Evolutionary conservation across 1,284 basidiomycete species (phyloP), one percentile per base, ranked within the genome.

Genomic region (Sphaerobolus stellatus): DNA sequence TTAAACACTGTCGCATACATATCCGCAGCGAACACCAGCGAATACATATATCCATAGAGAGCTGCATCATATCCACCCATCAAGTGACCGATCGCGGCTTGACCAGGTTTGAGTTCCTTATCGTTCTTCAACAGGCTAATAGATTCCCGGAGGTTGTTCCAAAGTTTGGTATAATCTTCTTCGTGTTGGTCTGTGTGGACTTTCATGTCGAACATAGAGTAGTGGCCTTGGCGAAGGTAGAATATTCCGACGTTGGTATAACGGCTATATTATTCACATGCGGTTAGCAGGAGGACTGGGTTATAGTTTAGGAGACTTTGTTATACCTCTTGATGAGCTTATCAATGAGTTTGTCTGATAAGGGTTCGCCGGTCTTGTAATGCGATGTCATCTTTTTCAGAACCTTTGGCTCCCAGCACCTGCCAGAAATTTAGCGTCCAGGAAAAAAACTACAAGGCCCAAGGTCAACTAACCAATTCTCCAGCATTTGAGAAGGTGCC

Each of bases 401-500:
- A 7, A 91, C 88, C 56, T 81, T 77, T 1, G 83, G 85, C 64
- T 91, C 88, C 86, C 88, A 92, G 65, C 88, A 87, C 82, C 82
- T 82, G 50, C 36, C 50, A 48, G 52, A 11, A 24, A 45, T 45
- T 50, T 38, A 48, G 48, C 40, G 46, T 22, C 24, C 24, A 33
- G 13, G 9, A 30, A 14, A 3, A 51, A 28, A 25, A 14, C 13
- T 16, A 52, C 40, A 18, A 25, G n/a, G 11, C 27, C 29, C 18
- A 18, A 25, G 25, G 27, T n/a, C 14, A 18, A 57, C 73, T 7
- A 43, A 84, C 92, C 91, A 94, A 66, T 94, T 92, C 71, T 94
- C 92, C 57, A 94, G 75, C 92, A 94, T 93, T 71, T 94, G 90
- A 18, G 84, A 88, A 0, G 90, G 92, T 1, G 90, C 89, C 70